Conservation (phyloP, 2,329 filamentous ascomycete species). For the Xylaria sp. region DNA sequence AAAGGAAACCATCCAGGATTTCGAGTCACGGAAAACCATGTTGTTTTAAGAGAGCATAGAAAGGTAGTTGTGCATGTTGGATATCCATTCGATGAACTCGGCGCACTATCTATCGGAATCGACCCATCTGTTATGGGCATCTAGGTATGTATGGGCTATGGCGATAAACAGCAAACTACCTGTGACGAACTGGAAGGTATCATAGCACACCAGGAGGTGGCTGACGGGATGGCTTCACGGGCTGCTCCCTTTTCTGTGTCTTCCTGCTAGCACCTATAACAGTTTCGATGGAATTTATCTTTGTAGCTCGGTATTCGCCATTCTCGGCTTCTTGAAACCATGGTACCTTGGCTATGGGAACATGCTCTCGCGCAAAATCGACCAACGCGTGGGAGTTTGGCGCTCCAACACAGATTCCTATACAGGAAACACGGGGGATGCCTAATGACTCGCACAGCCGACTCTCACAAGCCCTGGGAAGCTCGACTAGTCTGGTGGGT, state of each 20-base stretch:
- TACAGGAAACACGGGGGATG: conserved; percentile 71
- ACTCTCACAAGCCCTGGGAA: conserved; percentile 69
- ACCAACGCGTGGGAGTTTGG: conserved; percentile 67
- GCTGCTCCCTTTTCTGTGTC: conserved; percentile 27
- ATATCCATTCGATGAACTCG: not conserved
- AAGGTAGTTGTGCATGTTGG: not conserved
- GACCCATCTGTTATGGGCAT: not conserved
- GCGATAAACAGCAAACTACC: not conserved
- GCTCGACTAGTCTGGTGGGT: conserved; percentile 68
- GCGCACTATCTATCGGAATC: not conserved
- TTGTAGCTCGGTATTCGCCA: conserved; percentile 58
- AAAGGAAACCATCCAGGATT: not conserved
- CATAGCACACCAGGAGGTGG: not conserved
- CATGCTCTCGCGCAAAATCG: conserved; percentile 64
- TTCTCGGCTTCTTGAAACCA: conserved; percentile 65
- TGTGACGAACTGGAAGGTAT: not conserved
- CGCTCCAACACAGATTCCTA: conserved; percentile 68
- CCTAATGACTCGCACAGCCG: conserved; percentile 67
- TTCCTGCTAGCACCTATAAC: conserved; percentile 53
- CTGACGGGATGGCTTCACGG: not conserved
- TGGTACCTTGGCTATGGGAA: conserved; percentile 62
- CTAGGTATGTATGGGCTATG: not conserved
- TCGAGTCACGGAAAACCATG: no score
- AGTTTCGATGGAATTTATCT: conserved; percentile 59
- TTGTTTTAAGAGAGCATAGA: not conserved